Base-by-base conservation (phyloP, 345 rosid species). In the Ceriops decandra region DNA sequence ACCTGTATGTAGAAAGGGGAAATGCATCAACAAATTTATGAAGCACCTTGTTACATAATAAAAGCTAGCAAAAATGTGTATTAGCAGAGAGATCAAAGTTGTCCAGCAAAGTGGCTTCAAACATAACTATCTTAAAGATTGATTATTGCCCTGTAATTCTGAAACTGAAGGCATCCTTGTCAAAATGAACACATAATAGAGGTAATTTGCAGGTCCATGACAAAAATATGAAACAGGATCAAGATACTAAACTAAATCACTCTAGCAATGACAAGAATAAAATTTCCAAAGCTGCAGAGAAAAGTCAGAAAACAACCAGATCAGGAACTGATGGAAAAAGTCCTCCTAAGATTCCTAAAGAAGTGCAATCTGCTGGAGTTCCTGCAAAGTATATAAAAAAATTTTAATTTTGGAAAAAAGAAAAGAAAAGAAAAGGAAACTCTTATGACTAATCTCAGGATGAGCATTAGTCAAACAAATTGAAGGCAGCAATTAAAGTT, bases 361-460 rank as follows among this genome's bases (percentile, higher is more conserved):
- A 85, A 60, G 96, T 77, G 69, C 95, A 93, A 77, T 93, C 98
- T 42, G 92, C 97, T 20, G 97, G 98, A 38, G 97, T 93, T 76
- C 98, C 97, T 93, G 79, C 74, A 84, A 36, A 32, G 51, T 53
- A 19, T 22, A 63, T 32, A 20, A 10, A 10, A 35, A 57, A 56
- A 21, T 36, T 57, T 63, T 20, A 57, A 31, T n/a, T 47, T 19
- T 57, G 13, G 2, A 9, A 9, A 38, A 10, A 30, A 30, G 5
- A 31, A 31, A 31, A 31, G 6, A 31, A 5, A 31, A 31, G 33
- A 31, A 31, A 31, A 38, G 46, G 10, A 38, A 38, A 38, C 46
- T 38, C 13, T 38, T 38, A 38, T 38, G 46, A 38, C 46, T 15
- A 38, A 11, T 38, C 15, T 31, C 6, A 31, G 33, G 33, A 31